Conservation (phyloP, 306 rosid genomes). For the Elaeagnus macrophylla region DNA sequence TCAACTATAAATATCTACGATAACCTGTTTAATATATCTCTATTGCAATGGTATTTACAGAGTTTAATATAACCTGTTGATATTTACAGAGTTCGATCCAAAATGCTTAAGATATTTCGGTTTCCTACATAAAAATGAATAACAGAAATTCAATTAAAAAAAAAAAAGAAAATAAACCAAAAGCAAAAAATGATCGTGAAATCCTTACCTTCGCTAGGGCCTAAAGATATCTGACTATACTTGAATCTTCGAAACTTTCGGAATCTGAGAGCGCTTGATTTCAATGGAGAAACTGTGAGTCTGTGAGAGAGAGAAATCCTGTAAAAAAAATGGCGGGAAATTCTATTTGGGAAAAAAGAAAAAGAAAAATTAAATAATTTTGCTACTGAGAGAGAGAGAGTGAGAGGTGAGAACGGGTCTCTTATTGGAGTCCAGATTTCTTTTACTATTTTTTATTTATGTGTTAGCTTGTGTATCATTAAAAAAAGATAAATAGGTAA, state of each 20-base stretch:
- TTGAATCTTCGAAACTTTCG: slow-evolving; percentile 1
- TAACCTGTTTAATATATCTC: slow-evolving; percentile 5
- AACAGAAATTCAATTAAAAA: background rate
- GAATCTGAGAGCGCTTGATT: background rate
- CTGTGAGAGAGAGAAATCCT: no score
- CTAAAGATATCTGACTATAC: background rate
- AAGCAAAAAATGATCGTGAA: background rate
- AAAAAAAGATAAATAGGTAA: no score
- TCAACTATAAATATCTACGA: background rate
- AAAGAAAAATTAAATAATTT: no score
- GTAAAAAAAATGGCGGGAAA: no score
- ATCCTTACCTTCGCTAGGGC: slow-evolving; percentile 2
- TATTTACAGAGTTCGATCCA: background rate
- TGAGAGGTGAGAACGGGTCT: no score
- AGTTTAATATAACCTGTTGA: background rate
- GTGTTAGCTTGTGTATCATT: no score
- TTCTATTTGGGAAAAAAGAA: no score
- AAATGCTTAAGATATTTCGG: background rate
- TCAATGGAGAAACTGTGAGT: no score
- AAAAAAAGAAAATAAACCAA: background rate
- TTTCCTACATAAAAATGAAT: background rate
- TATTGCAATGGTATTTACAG: background rate
- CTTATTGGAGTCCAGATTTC: no score
- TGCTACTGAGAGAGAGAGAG: no score
- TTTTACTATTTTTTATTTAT: no score